Evolutionary conservation across 2,329 filamentous ascomycete species (phyloP).

Genomic region (Pseudogymnoascus sp.): DNA sequence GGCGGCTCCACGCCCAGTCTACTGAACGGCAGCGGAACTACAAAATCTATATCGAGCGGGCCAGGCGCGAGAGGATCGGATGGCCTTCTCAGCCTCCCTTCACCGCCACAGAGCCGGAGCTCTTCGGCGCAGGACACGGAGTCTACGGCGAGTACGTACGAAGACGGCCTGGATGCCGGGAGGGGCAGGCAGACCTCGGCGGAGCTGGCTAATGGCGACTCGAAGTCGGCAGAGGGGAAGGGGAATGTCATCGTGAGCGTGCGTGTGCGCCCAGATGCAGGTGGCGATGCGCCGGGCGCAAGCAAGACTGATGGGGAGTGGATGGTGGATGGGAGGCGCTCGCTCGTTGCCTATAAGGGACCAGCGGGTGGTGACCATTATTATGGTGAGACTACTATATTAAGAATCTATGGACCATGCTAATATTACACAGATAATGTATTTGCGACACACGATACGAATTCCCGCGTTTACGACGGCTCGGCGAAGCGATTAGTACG

Average conservation of each 20-base stretch:
- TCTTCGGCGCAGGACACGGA: slow-evolving; percentile 91
- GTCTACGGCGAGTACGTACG: slow-evolving; percentile 80
- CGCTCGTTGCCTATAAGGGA: slow-evolving; percentile 73
- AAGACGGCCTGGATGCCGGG: slow-evolving; percentile 63
- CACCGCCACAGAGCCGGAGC: slow-evolving; percentile 78
- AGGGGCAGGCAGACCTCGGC: slow-evolving; percentile 23
- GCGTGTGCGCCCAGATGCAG: slow-evolving; percentile 76
- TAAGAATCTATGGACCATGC: slow-evolving; percentile 1
- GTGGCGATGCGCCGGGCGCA: slow-evolving; percentile 45
- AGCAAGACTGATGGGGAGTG: slow-evolving; percentile 68
- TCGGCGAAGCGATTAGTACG: slow-evolving; percentile 89
- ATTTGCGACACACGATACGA: slow-evolving; percentile 88
- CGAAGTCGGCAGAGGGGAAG: slow-evolving; percentile 59
- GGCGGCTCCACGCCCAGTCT: slow-evolving; percentile 55
- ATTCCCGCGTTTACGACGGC: slow-evolving; percentile 88
- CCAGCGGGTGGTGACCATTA: slow-evolving; percentile 87
- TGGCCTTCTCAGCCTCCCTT: slow-evolving; percentile 66
- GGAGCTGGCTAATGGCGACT: slow-evolving; percentile 29
- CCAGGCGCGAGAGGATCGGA: slow-evolving; percentile 60
- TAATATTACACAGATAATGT: slow-evolving; percentile 66
- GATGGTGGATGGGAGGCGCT: slow-evolving; percentile 79
- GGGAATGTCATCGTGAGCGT: slow-evolving; percentile 96
- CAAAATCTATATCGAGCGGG: slow-evolving; percentile 58
- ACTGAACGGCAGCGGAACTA: slow-evolving; percentile 69
- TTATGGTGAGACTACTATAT: slow-evolving; percentile 58